phyloP scores from a whole-genome alignment of 1,139 yeast species.

The Pichia kudriavzevii region DNA sequence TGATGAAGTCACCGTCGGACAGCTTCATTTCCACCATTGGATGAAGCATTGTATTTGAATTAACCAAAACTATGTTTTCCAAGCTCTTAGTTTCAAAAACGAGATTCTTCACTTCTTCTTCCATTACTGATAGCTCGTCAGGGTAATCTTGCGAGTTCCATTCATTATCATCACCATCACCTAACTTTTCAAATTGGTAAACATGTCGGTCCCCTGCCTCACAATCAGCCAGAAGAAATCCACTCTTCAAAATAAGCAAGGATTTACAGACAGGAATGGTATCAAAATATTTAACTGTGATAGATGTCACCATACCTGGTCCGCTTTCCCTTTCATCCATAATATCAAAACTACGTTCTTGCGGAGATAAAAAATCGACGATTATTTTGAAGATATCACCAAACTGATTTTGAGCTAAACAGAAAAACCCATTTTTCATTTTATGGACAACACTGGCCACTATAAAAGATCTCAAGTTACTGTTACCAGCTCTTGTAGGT shows the following conservation, averaged over 20 bases:
- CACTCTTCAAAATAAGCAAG: constrained; percentile 61
- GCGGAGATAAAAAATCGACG: constrained; percentile 31
- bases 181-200: constrained; percentile 74
- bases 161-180: constrained; percentile 37
- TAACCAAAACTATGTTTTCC: constrained; percentile 55
- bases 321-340: constrained; percentile 22
- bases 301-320: constrained; percentile 29
- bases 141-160: constrained; percentile 29
- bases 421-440: constrained; percentile 55
- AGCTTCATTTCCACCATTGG: constrained; percentile 42
- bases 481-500: constrained; percentile 45
- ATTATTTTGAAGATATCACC: constrained; percentile 79
- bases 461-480: constrained; percentile 32
- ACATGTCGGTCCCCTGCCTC: constrained; percentile 55
- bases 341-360: constrained; percentile 21
- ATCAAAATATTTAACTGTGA: constrained; percentile 63
- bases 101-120: constrained; percentile 22
- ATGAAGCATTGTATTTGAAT: constrained; percentile 43
- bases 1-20: constrained; percentile 30
- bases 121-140: constrained; percentile 27
- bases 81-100: constrained; percentile 32
- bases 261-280: constrained; percentile 53
- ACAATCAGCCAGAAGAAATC: constrained; percentile 64
- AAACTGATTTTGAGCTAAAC: constrained; percentile 58
- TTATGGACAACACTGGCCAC: constrained; percentile 58